Evolutionary conservation across 1,284 basidiomycete genomes (phyloP).

Genomic region (Sphaerobolus stellatus): DNA sequence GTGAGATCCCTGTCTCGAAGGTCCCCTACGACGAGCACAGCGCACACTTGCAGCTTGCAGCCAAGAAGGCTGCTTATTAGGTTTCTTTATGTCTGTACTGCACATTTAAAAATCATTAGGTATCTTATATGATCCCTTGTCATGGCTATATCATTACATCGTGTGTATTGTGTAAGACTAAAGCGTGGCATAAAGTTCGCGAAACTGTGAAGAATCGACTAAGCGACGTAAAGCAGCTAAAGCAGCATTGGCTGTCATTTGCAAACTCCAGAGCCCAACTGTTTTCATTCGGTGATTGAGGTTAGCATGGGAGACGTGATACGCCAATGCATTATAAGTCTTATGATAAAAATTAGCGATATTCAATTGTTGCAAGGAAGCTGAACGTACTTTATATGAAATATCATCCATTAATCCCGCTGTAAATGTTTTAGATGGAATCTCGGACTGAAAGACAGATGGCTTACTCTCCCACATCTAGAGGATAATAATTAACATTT

Average conservation of each 20-base stretch:
- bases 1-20: conserved; percentile 87
- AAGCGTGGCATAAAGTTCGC: conserved; percentile 35
- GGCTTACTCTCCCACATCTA: conserved; percentile 84
- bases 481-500: conserved; percentile 22
- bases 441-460: background rate
- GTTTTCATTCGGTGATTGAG: conserved; percentile 85
- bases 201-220: conserved; percentile 52
- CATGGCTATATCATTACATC: background rate
- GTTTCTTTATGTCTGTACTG: conserved; percentile 17
- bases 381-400: conserved; percentile 58
- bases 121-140: background rate
- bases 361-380: background rate
- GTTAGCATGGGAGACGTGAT: conserved; percentile 85
- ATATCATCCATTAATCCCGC: conserved; percentile 83
- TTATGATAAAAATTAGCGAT: conserved; percentile 26
- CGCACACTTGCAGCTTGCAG: conserved; percentile 81
- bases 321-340: conserved; percentile 88
- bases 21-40: conserved; percentile 95
- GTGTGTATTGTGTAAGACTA: background rate
- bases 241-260: conserved; percentile 68
- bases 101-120: background rate
- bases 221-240: conserved; percentile 58
- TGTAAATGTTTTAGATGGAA: conserved; percentile 30
- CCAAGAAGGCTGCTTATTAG: conserved; percentile 83
- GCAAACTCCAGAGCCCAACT: conserved; percentile 81